Evolutionary conservation across 352 stramenopile genomes (phyloP), one percentile per base, ranked within the genome.

Genomic region (Pythium sp.): DNA sequence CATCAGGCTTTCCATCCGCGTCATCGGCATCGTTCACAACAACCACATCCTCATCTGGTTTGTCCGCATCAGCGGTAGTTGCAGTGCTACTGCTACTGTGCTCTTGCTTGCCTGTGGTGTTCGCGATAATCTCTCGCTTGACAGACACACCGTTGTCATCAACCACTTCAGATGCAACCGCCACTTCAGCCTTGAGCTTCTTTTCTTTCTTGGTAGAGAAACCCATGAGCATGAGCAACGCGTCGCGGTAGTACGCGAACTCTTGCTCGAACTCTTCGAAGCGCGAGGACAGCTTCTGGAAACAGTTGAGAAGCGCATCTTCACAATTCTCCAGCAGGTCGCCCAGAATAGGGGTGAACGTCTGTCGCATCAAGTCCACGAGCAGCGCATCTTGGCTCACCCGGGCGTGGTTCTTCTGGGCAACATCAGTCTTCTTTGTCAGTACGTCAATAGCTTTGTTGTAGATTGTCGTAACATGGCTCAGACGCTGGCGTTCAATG

Each of bases 261-360:
- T 95, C 87, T 61, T 90, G 74, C 53, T 80, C 73, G 56, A 95
- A 94, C 38, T 93, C 84, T 32, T 84, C 78, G 38, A 90, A 92
- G 5, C 87, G 86, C 18, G 72, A 55, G 2, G 81, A 80, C 32
- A 95, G 59, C 64, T 86, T 90, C 20, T 70, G 74, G 47, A 93
- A 82, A 20, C 84, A 91, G 36, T 74, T 76, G 49, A 92, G 63
- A 32, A 93, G 73, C 47, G 86, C 81, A 53, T 86, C 72, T 76
- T 94, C 86, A 66, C 87, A 95, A 41, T 89, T 77, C 22, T 83
- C 72, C 1, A 95, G 73, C 3, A 92, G 67, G 26, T 90, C 76
- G 2, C 75, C 68, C 9, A 93, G 58, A 53, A 93, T 91, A 11
- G 86, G 86, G 20, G 80, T 78, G 56, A 92, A 92, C 1, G 86